Conservation (phyloP, 441 rosid species). For the Eutrema salsugineum region DNA sequence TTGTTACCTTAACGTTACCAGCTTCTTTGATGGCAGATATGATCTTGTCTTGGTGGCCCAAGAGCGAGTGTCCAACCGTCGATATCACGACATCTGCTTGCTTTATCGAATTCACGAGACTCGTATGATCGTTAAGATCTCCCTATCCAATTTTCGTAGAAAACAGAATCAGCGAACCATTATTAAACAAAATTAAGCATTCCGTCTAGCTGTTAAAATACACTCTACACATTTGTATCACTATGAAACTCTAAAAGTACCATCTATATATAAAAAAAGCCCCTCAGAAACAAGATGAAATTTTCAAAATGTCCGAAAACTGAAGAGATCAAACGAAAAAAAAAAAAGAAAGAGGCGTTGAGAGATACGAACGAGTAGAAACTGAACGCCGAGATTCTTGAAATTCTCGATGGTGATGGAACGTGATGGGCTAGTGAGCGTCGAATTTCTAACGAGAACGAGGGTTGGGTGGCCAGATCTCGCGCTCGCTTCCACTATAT, state of each 20-base stretch:
- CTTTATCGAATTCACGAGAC: conserved; percentile 62
- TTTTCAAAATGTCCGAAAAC: no score
- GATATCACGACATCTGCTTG: conserved; percentile 81
- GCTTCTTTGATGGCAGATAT: conserved; percentile 55
- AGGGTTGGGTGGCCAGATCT: conserved; percentile 31
- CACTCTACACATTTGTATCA: no score
- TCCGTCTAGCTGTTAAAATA: no score
- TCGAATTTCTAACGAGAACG: conserved; percentile 28
- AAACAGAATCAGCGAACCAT: neutral
- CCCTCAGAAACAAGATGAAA: no score
- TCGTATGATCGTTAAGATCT: conserved; percentile 62
- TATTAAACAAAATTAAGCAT: no score
- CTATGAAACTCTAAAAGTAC: no score
- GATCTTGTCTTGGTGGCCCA: conserved; percentile 54
- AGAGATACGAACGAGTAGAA: conserved; percentile 29
- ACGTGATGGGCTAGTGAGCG: conserved; percentile 24
- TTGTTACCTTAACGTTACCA: conserved; percentile 60
- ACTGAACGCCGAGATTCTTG: conserved; percentile 31
- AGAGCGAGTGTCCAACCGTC: conserved; percentile 57
- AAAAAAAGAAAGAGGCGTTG: neutral
- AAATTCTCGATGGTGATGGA: conserved; percentile 25
- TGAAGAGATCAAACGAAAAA: neutral
- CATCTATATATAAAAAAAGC: no score
- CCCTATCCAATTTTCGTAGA: conserved; percentile 32
- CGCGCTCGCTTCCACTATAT: conserved; percentile 35